Evolutionary conservation across 495 filamentous ascomycete species (phyloP).

Genomic region (Trichocladium uniseriatum): DNA sequence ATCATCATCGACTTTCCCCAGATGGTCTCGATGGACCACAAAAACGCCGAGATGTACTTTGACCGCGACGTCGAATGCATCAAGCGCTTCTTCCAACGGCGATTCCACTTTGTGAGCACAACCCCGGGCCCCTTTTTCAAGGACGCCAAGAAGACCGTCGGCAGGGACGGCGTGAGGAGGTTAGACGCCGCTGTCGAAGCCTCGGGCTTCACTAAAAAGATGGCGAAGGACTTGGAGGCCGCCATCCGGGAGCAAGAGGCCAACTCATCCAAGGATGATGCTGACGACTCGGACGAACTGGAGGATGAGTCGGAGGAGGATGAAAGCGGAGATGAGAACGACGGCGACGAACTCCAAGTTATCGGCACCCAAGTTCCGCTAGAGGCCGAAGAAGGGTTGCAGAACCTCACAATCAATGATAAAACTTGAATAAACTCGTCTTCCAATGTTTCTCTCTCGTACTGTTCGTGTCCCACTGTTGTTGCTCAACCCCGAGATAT

Average conservation of each 20-base stretch:
- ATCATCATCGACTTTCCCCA: conserved; percentile 97
- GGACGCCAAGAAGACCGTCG: conserved; percentile 69
- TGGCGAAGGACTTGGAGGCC: conserved; percentile 81
- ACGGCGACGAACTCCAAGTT: conserved; percentile 18
- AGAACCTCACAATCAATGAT: conserved; percentile 19
- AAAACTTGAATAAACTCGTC: conserved; percentile 12
- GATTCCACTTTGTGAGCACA: conserved; percentile 79
- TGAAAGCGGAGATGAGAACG: conserved; percentile 35
- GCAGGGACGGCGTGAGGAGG: conserved; percentile 52
- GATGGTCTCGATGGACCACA: conserved; percentile 92
- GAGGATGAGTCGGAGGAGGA: conserved; percentile 53
- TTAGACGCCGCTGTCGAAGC: conserved; percentile 86
- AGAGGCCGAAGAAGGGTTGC: conserved; percentile 8
- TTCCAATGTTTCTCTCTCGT: too few relatives aligned
- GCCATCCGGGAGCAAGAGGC: conserved; percentile 64
- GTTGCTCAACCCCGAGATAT: too few relatives aligned
- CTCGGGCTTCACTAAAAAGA: conserved; percentile 91
- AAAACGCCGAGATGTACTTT: conserved; percentile 90
- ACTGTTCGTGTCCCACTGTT: too few relatives aligned
- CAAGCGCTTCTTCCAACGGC: conserved; percentile 80
- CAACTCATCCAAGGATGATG: conserved; percentile 11
- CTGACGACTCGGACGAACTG: conserved; percentile 16
- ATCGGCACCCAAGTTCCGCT: not conserved
- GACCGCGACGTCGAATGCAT: conserved; percentile 91
- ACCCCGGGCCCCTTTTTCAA: conserved; percentile 74